Base-by-base conservation (phyloP, 192 early-diverging fungal genomes). In the Podila epicladia region DNA sequence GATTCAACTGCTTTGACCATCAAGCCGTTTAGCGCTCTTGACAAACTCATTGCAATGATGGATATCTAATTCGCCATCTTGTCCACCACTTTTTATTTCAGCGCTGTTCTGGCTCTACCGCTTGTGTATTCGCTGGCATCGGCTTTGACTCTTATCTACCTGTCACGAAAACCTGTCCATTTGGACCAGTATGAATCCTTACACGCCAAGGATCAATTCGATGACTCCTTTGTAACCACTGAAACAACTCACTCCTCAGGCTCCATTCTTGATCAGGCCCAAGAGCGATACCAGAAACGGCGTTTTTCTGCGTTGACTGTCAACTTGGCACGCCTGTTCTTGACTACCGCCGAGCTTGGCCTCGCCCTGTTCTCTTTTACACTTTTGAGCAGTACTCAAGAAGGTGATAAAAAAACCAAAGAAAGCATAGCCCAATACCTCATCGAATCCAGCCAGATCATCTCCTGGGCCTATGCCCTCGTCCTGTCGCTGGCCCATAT, bases 121-220 rank as follows among this genome's bases (percentile, higher is more conserved):
- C 31, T 80, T 31, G 77, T 69, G 33, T 80, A 69, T 37, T 72
- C 71, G 4, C 13, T 59, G 2, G 48, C 62, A 7, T 80, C 77
- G 62, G 66, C 62, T 0, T 28, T 64, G 51, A 69, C 63, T 22
- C 62, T 80, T 33, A 62, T 69, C 50, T 35, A 80, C 58, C 67
- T 80, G 11, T 80, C 71, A 2, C 65, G 69, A 41, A 80, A 69
- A 26, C 77, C 77, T 38, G 71, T 80, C 6, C 70, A 73, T 61
- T 35, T 80, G 62, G 77, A 80, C 58, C 77, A 73, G n/a, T 73
- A 80, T 48, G 59, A 61, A 19, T 20, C 59, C 59, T 20, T 61
- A 5, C 20, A 11, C 6, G 24, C 22, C 20, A 26, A 4, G 6
- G n/a, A 55, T 22, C n/a, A 55, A n/a, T 12, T 24, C 53, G 53